Evolutionary conservation across 306 rosid genomes (phyloP).

Genomic region (Prinsepia uniflora): DNA sequence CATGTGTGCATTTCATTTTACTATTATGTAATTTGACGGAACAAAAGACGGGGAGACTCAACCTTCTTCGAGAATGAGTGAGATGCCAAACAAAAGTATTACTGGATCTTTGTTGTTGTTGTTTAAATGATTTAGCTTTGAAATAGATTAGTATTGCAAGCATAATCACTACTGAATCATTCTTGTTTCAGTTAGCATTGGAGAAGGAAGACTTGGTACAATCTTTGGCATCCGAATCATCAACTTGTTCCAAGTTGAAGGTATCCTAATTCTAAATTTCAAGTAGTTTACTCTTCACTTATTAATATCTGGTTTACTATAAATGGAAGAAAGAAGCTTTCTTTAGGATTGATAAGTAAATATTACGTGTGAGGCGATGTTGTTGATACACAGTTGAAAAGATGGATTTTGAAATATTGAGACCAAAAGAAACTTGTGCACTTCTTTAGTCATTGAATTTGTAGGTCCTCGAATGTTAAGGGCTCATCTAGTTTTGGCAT

Average conservation of each 20-base stretch:
- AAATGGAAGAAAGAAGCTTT: too few species aligned
- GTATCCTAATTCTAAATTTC: conserved; percentile 32
- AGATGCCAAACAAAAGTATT: background rate
- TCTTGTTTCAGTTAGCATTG: conserved; percentile 59
- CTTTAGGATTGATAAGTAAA: background rate
- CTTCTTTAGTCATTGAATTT: background rate
- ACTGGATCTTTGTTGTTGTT: background rate
- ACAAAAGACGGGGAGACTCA: too few species aligned
- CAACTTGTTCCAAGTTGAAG: conserved; percentile 73
- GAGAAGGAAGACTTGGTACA: conserved; percentile 87
- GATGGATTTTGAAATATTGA: background rate
- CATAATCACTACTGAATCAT: conserved; percentile 22
- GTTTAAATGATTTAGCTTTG: background rate
- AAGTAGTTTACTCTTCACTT: background rate
- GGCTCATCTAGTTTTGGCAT: too few species aligned
- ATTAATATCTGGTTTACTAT: background rate
- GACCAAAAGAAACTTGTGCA: conserved; percentile 1
- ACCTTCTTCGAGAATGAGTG: background rate
- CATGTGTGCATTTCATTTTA: too few species aligned
- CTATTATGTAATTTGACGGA: too few species aligned
- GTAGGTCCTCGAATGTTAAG: background rate
- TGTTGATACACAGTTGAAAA: background rate
- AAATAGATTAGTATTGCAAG: background rate
- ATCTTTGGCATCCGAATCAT: conserved; percentile 73
- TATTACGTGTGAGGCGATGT: background rate